Base-by-base conservation (phyloP, 108 stramenopile species). In the Schizochytrium sp. region DNA sequence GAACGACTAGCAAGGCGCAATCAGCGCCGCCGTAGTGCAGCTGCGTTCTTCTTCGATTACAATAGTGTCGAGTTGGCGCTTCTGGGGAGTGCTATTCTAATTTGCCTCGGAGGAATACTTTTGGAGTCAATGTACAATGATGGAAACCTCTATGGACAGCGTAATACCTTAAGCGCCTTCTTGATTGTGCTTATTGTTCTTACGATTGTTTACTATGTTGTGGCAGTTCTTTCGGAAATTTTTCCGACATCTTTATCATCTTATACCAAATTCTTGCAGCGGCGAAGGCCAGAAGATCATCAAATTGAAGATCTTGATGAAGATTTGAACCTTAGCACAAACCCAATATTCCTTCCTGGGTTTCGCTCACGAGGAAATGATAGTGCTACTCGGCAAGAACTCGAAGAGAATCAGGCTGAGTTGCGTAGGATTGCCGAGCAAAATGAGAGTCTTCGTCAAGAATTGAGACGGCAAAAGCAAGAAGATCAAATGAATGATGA, bases 21-120 rank as follows among this genome's bases (percentile, higher is more conserved):
- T 8, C 5, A 83, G 50, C 76, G 76, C 76, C 47, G 53, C 17
- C 47, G 76, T 10, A 49, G 40, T 49, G 76, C 72, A 10, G 19
- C 15, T 4, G 61, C 42, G 0, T 83, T 89, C 64, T 87, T 91
- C 46, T 61, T 87, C 49, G 89, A 91, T 61, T 91, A 91, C 89
- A 91, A 91, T 89, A 91, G 88, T 3, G 91, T 91, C 12, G 91
- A 91, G 56, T 42, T 46, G 15, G 56, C 46, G 40, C 56, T 91
- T 40, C 56, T 91, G 7, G 87, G 47, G 46, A 58, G 73, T 46
- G 88, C 89, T 3, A 50, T 89, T 55, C 44, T 91, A 8, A 72
- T 91, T 7, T 87, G 87, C 87, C 56, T 91, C 41, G 58, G 88
- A 3, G 91, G 89, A 4, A 89, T 91, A 72, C 61, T 91, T 88